Conservation (phyloP, 2,329 filamentous ascomycete genomes). For the Ceratocystis albifundus region DNA sequence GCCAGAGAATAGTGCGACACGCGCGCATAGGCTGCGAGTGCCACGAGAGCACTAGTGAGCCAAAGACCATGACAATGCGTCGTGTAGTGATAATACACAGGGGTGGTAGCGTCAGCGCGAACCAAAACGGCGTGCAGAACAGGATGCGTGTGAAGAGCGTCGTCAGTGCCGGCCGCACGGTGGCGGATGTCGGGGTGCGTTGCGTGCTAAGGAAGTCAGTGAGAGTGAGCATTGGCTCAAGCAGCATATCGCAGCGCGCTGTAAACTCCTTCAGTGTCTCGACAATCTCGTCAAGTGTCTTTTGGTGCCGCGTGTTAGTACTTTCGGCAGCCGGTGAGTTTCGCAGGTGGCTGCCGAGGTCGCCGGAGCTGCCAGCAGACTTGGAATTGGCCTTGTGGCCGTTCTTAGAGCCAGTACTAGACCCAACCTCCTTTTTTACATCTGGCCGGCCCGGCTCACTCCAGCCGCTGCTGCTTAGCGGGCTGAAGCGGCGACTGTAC, state of each 20-base stretch:
- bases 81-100: slow-evolving; percentile 76
- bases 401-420: slow-evolving; percentile 28
- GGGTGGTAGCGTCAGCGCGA: slow-evolving; percentile 68
- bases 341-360: slow-evolving; percentile 33
- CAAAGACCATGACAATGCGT: slow-evolving; percentile 70
- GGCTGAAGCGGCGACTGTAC: slow-evolving; percentile 83
- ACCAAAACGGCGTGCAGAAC: slow-evolving; percentile 79
- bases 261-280: slow-evolving; percentile 87
- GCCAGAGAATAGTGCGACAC: slow-evolving; percentile 78
- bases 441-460: slow-evolving; percentile 35
- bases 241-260: slow-evolving; percentile 76
- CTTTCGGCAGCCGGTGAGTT: slow-evolving; percentile 40
- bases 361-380: slow-evolving; percentile 20
- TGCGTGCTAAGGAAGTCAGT: slow-evolving; percentile 92
- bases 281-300: slow-evolving; percentile 93
- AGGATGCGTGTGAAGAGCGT: slow-evolving; percentile 81
- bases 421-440: slow-evolving; percentile 14
- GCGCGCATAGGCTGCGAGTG: slow-evolving; percentile 80
- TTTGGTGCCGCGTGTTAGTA: slow-evolving; percentile 65
- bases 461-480: slow-evolving; percentile 75
- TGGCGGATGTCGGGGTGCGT: slow-evolving; percentile 78
- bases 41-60: slow-evolving; percentile 80
- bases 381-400: slow-evolving; percentile 27
- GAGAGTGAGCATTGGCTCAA: slow-evolving; percentile 77
- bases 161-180: slow-evolving; percentile 78